Evolutionary conservation across 2,329 filamentous ascomycete species (phyloP).

Genomic region (Neopestalotiopsis sp.): DNA sequence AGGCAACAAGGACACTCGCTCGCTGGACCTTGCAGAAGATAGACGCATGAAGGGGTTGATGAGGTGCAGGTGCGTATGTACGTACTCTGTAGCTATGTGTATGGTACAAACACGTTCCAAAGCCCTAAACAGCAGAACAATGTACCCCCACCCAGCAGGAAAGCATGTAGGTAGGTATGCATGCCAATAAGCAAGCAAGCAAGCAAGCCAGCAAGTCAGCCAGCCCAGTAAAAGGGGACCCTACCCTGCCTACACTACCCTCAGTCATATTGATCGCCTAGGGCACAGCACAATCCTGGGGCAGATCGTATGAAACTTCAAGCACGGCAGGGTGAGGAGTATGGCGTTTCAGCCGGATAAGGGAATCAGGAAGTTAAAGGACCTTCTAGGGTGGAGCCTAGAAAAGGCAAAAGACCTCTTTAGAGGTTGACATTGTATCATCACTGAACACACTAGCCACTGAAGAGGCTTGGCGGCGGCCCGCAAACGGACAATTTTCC

Average conservation of each 20-base stretch:
- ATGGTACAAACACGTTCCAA: background rate
- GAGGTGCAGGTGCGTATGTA: background rate
- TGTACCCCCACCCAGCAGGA: too few relatives aligned
- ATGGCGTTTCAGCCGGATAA: constrained; percentile 13
- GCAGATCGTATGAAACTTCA: constrained; percentile 15
- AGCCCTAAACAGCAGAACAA: background rate
- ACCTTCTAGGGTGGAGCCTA: background rate
- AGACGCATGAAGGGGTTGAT: constrained; percentile 8
- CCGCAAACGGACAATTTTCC: background rate
- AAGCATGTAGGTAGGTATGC: background rate
- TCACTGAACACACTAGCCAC: background rate
- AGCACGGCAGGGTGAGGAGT: constrained; percentile 2
- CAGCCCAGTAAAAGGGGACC: too few relatives aligned
- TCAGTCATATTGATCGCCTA: constrained; percentile 5
- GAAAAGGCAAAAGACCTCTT: background rate
- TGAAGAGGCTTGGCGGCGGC: background rate
- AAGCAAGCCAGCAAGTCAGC: too few relatives aligned
- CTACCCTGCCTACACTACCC: background rate
- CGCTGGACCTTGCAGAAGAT: background rate
- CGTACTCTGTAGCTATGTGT: too few relatives aligned
- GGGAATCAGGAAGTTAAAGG: constrained; percentile 5
- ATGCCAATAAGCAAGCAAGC: background rate
- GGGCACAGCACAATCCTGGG: background rate
- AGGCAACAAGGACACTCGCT: background rate
- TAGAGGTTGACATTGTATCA: constrained; percentile 4